A percentile compares a stretch with the other conserved stretches of the same genome.
phyloP scores from a whole-genome alignment of 2,329 filamentous ascomycete species.

The Epichloe sylvatica region DNA sequence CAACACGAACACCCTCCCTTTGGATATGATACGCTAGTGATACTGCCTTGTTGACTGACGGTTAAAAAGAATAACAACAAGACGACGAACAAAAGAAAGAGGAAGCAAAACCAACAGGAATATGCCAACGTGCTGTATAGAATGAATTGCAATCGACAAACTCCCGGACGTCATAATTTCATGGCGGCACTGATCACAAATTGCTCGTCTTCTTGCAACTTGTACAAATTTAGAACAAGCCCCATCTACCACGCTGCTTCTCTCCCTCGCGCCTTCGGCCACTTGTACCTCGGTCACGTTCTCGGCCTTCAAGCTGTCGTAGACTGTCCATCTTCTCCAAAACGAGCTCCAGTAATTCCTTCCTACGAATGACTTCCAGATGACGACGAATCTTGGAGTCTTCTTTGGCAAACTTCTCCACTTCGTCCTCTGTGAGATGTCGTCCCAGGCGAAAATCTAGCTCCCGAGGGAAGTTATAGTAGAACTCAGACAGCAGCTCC shows the following conservation, averaged over 20 bases:
- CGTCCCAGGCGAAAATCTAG: slow-evolving; percentile 76
- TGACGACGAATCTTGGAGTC: slow-evolving; percentile 82
- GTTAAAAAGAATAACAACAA: not conserved
- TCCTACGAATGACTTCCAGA: slow-evolving; percentile 80
- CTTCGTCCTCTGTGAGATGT: slow-evolving; percentile 61
- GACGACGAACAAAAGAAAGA: not conserved
- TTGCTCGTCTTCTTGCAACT: not conserved
- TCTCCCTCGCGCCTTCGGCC: slow-evolving; percentile 13
- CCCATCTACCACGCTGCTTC: slow-evolving; percentile 34
- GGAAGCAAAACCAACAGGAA: not conserved
- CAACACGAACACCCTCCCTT: not conserved
- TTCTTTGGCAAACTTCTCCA: slow-evolving; percentile 84
- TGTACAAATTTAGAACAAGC: slow-evolving; percentile 27
- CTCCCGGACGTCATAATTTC: not conserved
- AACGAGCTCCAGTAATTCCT: slow-evolving; percentile 85
- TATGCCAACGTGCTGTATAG: not conserved
- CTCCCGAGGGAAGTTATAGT: slow-evolving; percentile 87
- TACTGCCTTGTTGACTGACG: too few species aligned
- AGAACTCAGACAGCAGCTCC: slow-evolving; percentile 91
- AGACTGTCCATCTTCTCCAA: slow-evolving; percentile 92
- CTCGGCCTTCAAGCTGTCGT: slow-evolving; percentile 65
- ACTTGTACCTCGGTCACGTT: slow-evolving; percentile 35
- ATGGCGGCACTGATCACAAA: not conserved
- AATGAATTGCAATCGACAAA: not conserved
- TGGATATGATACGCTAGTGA: too few species aligned